A percentile compares a stretch with the other conserved stretches of the same genome.
Evolutionary conservation across 768 basidiomycete species (phyloP).

Genomic region (Lactarius tabidus): DNA sequence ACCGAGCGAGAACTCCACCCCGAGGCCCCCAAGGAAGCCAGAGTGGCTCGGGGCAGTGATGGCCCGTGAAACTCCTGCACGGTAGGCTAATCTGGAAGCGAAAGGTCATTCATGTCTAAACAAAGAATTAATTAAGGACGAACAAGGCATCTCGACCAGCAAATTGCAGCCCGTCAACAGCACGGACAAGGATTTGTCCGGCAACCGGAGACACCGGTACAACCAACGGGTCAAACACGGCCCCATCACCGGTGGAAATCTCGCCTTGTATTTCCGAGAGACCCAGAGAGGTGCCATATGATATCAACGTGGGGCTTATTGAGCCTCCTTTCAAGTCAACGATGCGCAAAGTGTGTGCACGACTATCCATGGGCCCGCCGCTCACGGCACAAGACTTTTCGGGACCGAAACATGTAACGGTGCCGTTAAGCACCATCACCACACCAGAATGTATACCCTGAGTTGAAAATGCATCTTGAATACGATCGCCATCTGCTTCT

Average conservation of each 20-base stretch:
- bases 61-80: conserved; percentile 45
- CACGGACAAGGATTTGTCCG: conserved; percentile 53
- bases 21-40: conserved; percentile 39
- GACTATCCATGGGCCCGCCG: conserved; percentile 26
- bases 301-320: conserved; percentile 62
- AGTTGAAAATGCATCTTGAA: conserved; percentile 38
- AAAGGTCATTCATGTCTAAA: not conserved
- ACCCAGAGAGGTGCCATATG: conserved; percentile 70
- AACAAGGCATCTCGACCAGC: conserved; percentile 67
- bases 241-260: conserved; percentile 66
- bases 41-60: conserved; percentile 32
- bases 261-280: conserved; percentile 66
- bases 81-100: conserved; percentile 55
- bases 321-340: conserved; percentile 72
- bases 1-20: conserved; percentile 42
- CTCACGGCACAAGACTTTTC: conserved; percentile 30
- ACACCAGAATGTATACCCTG: conserved; percentile 23
- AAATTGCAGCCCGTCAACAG: conserved; percentile 72
- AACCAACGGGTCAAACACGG: conserved; percentile 51
- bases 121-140: conserved; percentile 30
- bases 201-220: conserved; percentile 44
- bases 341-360: conserved; percentile 21
- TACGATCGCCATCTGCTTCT: conserved; percentile 28
- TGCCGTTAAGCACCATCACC: conserved; percentile 40
- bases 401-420: conserved; percentile 47